Conservation (phyloP, 1,284 basidiomycete species). For the Golubevia sp. region DNA sequence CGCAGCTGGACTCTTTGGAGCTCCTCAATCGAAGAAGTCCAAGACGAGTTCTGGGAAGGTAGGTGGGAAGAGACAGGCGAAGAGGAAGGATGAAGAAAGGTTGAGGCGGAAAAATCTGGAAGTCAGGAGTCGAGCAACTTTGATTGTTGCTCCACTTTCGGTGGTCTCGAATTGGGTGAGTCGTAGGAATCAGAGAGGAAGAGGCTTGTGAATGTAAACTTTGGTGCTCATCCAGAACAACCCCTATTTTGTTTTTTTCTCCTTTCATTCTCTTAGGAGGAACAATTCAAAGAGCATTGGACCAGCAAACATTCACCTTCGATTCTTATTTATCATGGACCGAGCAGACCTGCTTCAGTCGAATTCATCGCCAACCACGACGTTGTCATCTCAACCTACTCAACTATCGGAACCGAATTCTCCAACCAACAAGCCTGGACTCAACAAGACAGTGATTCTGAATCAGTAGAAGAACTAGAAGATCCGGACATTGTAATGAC, state of each 20-base stretch:
- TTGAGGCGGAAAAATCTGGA: conserved; percentile 34
- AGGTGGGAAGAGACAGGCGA: conserved; percentile 27
- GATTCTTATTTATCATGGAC: conserved; percentile 54
- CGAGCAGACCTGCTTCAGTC: conserved; percentile 24
- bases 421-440: conserved; percentile 44
- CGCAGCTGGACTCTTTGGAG: neutral
- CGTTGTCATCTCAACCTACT: conserved; percentile 57
- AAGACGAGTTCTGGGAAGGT: conserved; percentile 9
- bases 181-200: neutral
- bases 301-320: conserved; percentile 18
- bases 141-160: conserved; percentile 57
- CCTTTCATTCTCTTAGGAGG: conserved; percentile 13
- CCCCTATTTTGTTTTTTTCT: neutral
- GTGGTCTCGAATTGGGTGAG: conserved; percentile 52
- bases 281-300: conserved; percentile 60
- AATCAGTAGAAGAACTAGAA: conserved; percentile 4
- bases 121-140: conserved; percentile 43
- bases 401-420: conserved; percentile 54
- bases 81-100: conserved; percentile 22
- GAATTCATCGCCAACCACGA: conserved; percentile 44
- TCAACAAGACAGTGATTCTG: neutral
- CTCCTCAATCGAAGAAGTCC: conserved; percentile 8
- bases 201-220: too few relatives aligned
- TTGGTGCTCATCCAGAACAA: too few relatives aligned
- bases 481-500: conserved; percentile 28